These are phyloP conservation scores for Kregervanrija pseudodelftensis DNA, from an alignment of 805 yeast species.

Conservation along the genomic window DNA sequence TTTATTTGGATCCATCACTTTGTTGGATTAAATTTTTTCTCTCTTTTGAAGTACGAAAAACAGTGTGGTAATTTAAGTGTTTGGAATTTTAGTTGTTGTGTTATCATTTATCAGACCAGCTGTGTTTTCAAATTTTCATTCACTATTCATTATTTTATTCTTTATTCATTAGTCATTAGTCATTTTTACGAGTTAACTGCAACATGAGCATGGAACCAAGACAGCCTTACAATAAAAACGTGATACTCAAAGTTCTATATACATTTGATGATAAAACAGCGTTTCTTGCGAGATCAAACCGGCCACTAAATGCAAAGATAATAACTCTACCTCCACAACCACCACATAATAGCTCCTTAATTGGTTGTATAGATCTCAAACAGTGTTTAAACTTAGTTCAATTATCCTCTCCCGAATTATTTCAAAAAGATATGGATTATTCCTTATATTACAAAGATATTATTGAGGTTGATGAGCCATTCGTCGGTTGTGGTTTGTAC, in stretches of 20 bases:
- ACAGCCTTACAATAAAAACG: constrained; percentile 19
- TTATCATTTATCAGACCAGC: too few species aligned
- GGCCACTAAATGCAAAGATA: constrained; percentile 32
- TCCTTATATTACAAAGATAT: constrained; percentile 41
- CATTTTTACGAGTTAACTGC: too few species aligned
- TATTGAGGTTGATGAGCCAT: constrained; percentile 45
- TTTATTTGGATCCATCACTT: too few species aligned
- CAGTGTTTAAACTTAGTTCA: constrained; percentile 37
- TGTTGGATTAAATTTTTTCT: too few species aligned
- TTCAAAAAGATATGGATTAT: constrained; percentile 35
- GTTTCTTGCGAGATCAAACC: constrained; percentile 34
- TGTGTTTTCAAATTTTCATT: too few species aligned
- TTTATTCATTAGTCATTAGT: too few species aligned
- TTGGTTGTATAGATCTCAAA: constrained; percentile 37
- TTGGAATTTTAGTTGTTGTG: too few species aligned
- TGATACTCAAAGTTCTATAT: constrained; percentile 32
- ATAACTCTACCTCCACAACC: constrained; percentile 35
- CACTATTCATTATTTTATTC: too few species aligned
- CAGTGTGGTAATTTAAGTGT: too few species aligned
- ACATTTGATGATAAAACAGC: constrained; percentile 36
- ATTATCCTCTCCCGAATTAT: constrained; percentile 41
- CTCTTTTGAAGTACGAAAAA: too few species aligned
- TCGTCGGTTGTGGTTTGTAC: constrained; percentile 38
- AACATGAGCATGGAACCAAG: not conserved
- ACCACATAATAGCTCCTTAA: constrained; percentile 33